A percentile compares a stretch with the other conserved stretches of the same genome.
Evolutionary conservation across 768 basidiomycete genomes (phyloP).

Genomic region (Hydnum rufescens): DNA sequence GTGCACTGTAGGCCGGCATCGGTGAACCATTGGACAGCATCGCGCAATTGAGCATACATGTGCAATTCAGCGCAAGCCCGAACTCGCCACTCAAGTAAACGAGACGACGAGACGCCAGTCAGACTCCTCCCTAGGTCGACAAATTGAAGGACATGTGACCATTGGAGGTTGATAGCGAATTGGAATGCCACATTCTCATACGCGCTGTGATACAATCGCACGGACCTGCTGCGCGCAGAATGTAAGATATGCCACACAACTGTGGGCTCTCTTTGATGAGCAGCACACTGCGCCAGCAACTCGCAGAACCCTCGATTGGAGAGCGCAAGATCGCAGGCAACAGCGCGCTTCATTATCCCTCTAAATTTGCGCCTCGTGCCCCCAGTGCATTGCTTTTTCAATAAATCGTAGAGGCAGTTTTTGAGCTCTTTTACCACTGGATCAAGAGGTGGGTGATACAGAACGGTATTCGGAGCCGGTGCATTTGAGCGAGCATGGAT

Average conservation of each 20-base stretch:
- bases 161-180: background rate
- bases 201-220: background rate
- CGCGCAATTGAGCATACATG: constrained; percentile 27
- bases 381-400: too few species aligned
- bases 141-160: background rate
- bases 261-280: background rate
- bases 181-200: background rate
- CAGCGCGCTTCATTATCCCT: too few species aligned
- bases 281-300: background rate
- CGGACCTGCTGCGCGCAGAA: background rate
- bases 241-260: background rate
- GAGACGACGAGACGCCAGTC: constrained; percentile 4
- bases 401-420: too few species aligned
- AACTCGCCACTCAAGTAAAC: constrained; percentile 31
- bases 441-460: too few species aligned
- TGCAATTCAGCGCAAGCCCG: constrained; percentile 38
- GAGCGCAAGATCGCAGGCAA: too few species aligned
- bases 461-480: too few species aligned
- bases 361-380: too few species aligned
- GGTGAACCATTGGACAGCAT: constrained; percentile 32
- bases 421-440: too few species aligned
- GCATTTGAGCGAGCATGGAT: too few species aligned
- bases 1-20: constrained; percentile 27
- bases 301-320: too few species aligned
- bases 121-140: background rate